Conservation (phyloP, 2,329 filamentous ascomycete genomes). For the Fonsecaea monophora region DNA sequence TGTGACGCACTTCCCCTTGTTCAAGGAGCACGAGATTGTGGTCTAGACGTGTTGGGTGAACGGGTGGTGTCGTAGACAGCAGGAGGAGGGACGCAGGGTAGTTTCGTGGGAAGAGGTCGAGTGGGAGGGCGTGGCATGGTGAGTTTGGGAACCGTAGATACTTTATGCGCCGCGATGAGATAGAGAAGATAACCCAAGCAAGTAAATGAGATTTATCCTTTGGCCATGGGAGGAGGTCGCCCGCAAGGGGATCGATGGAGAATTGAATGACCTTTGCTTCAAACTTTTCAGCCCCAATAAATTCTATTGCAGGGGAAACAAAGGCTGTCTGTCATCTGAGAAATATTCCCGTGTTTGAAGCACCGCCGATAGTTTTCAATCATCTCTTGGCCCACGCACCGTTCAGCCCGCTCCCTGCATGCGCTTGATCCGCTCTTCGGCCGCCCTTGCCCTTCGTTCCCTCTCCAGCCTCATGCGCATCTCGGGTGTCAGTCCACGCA, state of each 20-base stretch:
- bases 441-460: conserved; percentile 87
- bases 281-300: background rate
- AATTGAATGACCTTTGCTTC: background rate
- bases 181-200: background rate
- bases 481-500: conserved; percentile 83
- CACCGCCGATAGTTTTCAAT: background rate
- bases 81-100: background rate
- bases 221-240: background rate
- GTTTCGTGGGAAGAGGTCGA: background rate
- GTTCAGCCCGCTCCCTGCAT: conserved; percentile 56
- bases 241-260: background rate
- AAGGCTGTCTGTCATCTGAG: background rate
- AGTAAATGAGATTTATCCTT: background rate
- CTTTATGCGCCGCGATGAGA: background rate
- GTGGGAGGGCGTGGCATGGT: background rate
- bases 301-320: background rate
- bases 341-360: background rate
- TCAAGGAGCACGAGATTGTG: conserved; percentile 37
- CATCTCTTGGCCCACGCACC: background rate
- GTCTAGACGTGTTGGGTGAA: conserved; percentile 14
- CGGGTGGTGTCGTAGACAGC: background rate
- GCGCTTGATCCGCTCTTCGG: conserved; percentile 81
- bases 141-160: background rate
- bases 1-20: conserved; percentile 31
- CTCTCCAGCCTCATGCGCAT: conserved; percentile 83